These are phyloP conservation scores for Antitrichia curtipendula DNA, from an alignment of 225 moss, liverwort and hornwort species.

Conservation along the genomic window DNA sequence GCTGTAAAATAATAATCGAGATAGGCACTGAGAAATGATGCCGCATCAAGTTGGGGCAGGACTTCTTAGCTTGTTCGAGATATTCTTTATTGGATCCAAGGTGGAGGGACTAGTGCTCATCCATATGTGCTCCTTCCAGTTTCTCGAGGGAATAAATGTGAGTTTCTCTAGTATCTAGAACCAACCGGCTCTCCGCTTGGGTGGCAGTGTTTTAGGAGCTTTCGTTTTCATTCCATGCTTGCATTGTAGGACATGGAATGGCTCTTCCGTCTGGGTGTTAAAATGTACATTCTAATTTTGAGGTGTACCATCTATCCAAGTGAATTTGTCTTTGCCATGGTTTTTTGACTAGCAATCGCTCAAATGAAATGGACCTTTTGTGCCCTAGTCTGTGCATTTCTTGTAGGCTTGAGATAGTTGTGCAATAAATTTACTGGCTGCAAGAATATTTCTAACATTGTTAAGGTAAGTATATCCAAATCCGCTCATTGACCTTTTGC, in stretches of 20 bases:
- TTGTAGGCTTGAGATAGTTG: not conserved
- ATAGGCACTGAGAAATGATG: constrained; percentile 26
- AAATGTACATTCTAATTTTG: not conserved
- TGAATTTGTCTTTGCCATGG: too few relatives aligned
- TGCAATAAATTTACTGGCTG: too few relatives aligned
- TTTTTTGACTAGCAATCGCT: not conserved
- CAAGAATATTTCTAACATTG: not conserved
- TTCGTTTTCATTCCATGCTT: not conserved
- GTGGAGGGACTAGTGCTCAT: constrained; percentile 15
- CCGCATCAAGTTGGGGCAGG: constrained; percentile 46
- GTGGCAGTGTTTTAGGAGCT: not conserved
- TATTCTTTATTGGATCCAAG: constrained; percentile 61
- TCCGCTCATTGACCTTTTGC: too few relatives aligned
- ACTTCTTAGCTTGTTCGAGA: constrained; percentile 49
- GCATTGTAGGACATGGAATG: not conserved
- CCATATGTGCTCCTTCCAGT: constrained; percentile 41
- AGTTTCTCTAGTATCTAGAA: not conserved
- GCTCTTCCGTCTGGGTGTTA: not conserved
- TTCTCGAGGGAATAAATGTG: constrained; percentile 52
- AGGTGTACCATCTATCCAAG: not conserved
- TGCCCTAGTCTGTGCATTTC: not conserved
- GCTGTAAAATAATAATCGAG: constrained; percentile 64
- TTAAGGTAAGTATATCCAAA: too few relatives aligned
- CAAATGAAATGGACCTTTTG: not conserved
- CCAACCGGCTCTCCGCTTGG: not conserved